Evolutionary conservation across 2,329 filamentous ascomycete species (phyloP).

Genomic region (Colletotrichum trifolii): DNA sequence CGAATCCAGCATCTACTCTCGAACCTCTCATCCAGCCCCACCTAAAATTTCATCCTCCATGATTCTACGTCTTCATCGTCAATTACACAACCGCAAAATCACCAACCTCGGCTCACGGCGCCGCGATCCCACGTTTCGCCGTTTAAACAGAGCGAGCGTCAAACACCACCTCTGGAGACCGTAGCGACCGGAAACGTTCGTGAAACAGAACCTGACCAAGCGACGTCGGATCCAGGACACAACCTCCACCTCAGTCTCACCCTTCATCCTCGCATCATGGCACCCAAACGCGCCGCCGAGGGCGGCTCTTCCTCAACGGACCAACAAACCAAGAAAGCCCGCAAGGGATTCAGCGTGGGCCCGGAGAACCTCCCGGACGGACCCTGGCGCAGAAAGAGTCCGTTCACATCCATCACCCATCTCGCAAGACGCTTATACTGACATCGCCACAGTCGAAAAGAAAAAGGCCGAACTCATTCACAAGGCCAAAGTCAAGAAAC

Average conservation of each 20-base stretch:
- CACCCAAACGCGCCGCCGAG: slow-evolving; percentile 66
- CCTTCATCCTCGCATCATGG: slow-evolving; percentile 55
- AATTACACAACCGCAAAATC: slow-evolving; percentile 7
- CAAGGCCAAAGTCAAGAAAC: slow-evolving; percentile 93
- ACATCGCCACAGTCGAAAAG: slow-evolving; percentile 72
- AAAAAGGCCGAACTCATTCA: slow-evolving; percentile 91
- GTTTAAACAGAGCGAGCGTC: too few species aligned
- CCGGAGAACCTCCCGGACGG: slow-evolving; percentile 93
- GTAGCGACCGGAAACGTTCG: too few species aligned
- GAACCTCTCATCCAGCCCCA: slow-evolving; percentile 26
- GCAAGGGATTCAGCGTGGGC: slow-evolving; percentile 85
- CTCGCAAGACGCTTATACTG: slow-evolving; percentile 2
- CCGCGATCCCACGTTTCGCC: background rate
- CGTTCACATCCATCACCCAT: slow-evolving; percentile 29
- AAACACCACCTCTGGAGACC: too few species aligned
- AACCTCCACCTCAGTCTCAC: background rate
- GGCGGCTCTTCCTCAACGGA: slow-evolving; percentile 44
- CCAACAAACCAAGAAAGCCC: slow-evolving; percentile 61
- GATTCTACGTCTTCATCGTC: slow-evolving; percentile 1
- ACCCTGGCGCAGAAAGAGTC: slow-evolving; percentile 82
- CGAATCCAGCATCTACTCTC: background rate
- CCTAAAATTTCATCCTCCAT: slow-evolving; percentile 33
- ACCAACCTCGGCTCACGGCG: background rate
- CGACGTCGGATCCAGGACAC: background rate
- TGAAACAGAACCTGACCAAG: background rate